A percentile compares a stretch with the other conserved stretches of the same genome.
Conservation (phyloP, 2,329 filamentous ascomycete genomes). For the Calonectria montana region DNA sequence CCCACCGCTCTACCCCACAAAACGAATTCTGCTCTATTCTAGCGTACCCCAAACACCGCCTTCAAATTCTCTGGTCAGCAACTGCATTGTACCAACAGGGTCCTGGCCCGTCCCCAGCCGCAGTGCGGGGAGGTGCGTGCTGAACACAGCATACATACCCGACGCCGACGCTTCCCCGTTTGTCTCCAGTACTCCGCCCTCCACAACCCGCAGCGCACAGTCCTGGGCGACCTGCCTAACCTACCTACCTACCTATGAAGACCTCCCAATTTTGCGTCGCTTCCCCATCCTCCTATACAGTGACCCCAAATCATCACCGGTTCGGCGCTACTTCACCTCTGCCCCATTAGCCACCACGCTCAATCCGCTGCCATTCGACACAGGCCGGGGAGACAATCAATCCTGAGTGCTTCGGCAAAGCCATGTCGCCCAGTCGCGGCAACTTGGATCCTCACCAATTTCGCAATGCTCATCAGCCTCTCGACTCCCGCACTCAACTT, state of each 20-base stretch:
- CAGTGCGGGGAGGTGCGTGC: constrained; percentile 43
- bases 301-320: constrained; percentile 2
- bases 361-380: constrained; percentile 9
- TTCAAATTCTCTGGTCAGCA: neutral
- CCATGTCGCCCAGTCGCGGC: constrained; percentile 46
- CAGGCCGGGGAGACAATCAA: constrained; percentile 34
- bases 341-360: neutral
- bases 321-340: constrained; percentile 11
- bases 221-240: neutral
- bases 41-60: constrained; percentile 9
- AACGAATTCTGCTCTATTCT: constrained; percentile 10
- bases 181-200: constrained; percentile 33
- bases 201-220: constrained; percentile 29
- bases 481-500: constrained; percentile 40
- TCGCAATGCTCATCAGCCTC: constrained; percentile 45
- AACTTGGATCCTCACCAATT: constrained; percentile 43
- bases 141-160: constrained; percentile 35
- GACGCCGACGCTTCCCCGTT: constrained; percentile 36
- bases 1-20: constrained; percentile 7
- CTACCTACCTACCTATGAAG: constrained; percentile 27
- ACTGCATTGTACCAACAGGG: constrained; percentile 33
- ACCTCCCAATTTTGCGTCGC: constrained; percentile 21
- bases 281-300: constrained; percentile 5
- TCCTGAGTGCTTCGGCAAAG: constrained; percentile 32
- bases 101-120: constrained; percentile 35